A percentile compares a stretch with the other conserved stretches of the same genome.
These are phyloP conservation scores for Suillus fuscotomentosus DNA, from an alignment of 768 basidiomycete species.

Conservation along the genomic window DNA sequence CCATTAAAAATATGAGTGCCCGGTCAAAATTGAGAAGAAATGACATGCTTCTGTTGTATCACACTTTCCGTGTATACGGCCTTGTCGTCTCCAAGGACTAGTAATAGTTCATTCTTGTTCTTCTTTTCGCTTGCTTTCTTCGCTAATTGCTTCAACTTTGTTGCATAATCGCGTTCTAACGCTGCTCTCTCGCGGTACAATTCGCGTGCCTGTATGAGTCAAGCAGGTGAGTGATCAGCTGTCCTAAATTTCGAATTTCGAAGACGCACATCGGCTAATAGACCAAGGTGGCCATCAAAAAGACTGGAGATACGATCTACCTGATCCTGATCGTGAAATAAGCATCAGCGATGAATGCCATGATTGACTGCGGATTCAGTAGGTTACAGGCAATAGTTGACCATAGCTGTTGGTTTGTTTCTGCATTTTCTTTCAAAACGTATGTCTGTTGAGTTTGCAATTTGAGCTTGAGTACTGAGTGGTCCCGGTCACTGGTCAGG, in stretches of 20 bases:
- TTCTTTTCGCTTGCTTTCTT: conserved; percentile 75
- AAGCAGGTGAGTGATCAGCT: conserved; percentile 3
- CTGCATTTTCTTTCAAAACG: conserved; percentile 4
- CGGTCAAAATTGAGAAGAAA: background rate
- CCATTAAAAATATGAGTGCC: conserved; percentile 15
- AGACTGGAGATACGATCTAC: conserved; percentile 58
- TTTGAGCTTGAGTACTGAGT: background rate
- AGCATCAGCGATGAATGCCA: conserved; percentile 11
- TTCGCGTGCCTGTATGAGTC: conserved; percentile 58
- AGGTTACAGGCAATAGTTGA: conserved; percentile 50
- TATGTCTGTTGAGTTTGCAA: background rate
- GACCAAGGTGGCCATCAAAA: conserved; percentile 64
- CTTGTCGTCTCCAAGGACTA: conserved; percentile 68
- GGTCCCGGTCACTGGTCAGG: background rate
- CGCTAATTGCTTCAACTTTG: conserved; percentile 62
- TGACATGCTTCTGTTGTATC: conserved; percentile 53
- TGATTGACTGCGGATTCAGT: conserved; percentile 4
- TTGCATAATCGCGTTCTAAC: conserved; percentile 78
- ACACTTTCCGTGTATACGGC: conserved; percentile 47
- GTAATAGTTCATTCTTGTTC: conserved; percentile 47
- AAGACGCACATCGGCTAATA: conserved; percentile 59
- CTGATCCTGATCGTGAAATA: conserved; percentile 53
- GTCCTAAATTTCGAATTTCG: background rate
- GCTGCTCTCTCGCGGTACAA: conserved; percentile 63
- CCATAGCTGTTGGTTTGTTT: conserved; percentile 41